Evolutionary conservation across 441 rosid genomes (phyloP).

Genomic region (Croton laevigatus): DNA sequence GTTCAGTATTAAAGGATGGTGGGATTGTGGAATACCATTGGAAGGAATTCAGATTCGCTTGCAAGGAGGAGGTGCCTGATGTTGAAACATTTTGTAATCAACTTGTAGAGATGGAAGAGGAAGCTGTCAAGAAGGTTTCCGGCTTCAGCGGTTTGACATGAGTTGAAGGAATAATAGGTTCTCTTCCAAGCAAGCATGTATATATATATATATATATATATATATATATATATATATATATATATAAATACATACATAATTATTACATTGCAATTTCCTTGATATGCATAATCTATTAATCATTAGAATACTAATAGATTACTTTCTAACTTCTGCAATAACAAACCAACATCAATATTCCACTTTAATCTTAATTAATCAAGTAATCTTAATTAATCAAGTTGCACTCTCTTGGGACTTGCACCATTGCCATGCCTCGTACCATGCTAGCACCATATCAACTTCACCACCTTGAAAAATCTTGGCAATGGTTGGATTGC

Average conservation of each 20-base stretch:
- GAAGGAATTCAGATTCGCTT: slow-evolving; percentile 75
- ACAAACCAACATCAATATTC: too few relatives aligned
- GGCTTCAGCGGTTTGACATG: slow-evolving; percentile 59
- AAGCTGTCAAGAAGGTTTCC: slow-evolving; percentile 65
- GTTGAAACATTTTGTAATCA: slow-evolving; percentile 61
- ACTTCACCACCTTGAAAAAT: slow-evolving; percentile 57
- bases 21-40: slow-evolving; percentile 50
- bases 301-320: too few relatives aligned
- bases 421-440: slow-evolving; percentile 17
- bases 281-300: too few relatives aligned
- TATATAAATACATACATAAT: too few relatives aligned
- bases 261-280: too few relatives aligned
- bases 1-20: slow-evolving; percentile 33
- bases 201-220: too few relatives aligned
- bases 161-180: background rate
- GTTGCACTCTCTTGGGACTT: too few relatives aligned
- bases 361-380: too few relatives aligned
- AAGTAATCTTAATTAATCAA: too few relatives aligned
- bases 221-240: too few relatives aligned
- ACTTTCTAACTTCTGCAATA: too few relatives aligned
- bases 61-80: slow-evolving; percentile 67
- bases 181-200: background rate
- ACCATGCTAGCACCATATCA: slow-evolving; percentile 41
- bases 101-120: slow-evolving; percentile 88
- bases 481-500: slow-evolving; percentile 74